phyloP scores from a whole-genome alignment of 2,329 filamentous ascomycete genomes.

The Cercospora brassicicola region DNA sequence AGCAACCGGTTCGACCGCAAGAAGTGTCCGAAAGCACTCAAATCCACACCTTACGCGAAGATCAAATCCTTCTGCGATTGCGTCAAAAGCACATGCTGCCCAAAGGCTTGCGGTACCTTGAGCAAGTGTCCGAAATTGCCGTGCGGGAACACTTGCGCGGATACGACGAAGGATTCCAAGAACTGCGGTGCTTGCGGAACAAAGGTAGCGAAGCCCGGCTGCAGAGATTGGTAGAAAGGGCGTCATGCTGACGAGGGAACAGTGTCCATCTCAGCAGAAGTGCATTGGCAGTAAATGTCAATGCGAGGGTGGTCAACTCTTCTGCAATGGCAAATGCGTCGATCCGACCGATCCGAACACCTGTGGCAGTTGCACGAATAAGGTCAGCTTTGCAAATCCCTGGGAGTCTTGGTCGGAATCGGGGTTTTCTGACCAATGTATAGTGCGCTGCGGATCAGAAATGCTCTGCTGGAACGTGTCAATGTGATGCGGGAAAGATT shows the following conservation, averaged over 20 bases:
- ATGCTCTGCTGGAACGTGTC: not conserved
- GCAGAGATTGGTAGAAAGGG: not conserved
- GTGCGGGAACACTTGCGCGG: not conserved
- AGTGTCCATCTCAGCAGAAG: not conserved
- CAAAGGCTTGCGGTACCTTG: not conserved
- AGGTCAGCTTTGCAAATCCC: not conserved
- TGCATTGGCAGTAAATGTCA: not conserved
- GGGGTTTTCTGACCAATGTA: not conserved
- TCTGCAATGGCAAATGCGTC: not conserved
- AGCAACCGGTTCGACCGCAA: not conserved
- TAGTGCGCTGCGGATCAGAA: not conserved
- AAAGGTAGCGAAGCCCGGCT: not conserved
- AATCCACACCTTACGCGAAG: not conserved
- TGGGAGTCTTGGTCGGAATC: not conserved
- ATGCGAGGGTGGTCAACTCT: not conserved
- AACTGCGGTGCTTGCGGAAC: not conserved
- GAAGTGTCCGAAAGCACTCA: not conserved
- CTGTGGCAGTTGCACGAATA: not conserved
- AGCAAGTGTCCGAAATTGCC: not conserved
- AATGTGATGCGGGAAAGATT: not conserved
- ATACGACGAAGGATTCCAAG: not conserved
- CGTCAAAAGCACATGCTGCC: not conserved
- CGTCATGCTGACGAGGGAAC: not conserved
- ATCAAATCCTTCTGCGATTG: not conserved
- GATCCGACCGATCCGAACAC: not conserved